phyloP scores from a whole-genome alignment of 352 stramenopile species.

The Phytophthora aleatoria region DNA sequence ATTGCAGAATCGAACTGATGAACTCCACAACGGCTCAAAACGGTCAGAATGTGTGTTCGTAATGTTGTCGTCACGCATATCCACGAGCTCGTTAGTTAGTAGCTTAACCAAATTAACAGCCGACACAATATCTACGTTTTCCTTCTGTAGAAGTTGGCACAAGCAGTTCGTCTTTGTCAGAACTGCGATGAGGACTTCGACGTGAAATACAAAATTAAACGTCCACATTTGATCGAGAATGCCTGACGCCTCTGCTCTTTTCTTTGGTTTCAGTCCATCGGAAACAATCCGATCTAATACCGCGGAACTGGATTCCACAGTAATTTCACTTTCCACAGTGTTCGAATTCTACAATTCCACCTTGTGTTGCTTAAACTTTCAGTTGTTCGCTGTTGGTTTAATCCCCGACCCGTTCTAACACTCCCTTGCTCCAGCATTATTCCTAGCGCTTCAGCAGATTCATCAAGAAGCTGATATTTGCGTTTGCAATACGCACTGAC shows the following conservation, averaged over 20 bases:
- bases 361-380: slow-evolving; percentile 6
- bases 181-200: background rate
- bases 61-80: background rate
- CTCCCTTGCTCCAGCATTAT: too few relatives aligned
- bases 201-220: background rate
- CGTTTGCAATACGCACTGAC: slow-evolving; percentile 4
- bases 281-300: slow-evolving; percentile 1
- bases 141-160: background rate
- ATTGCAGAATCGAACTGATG: background rate
- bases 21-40: background rate
- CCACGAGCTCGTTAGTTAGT: background rate
- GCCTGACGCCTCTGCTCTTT: slow-evolving; percentile 12
- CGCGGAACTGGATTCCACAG: slow-evolving; percentile 5
- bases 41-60: background rate
- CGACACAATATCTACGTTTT: background rate
- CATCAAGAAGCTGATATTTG: too few relatives aligned
- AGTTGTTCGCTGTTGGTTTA: background rate
- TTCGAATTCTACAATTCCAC: slow-evolving; percentile 4
- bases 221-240: slow-evolving; percentile 7
- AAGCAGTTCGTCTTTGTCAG: background rate
- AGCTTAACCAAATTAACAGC: background rate
- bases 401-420: too few relatives aligned
- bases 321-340: background rate
- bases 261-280: slow-evolving; percentile 6
- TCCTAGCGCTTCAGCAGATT: too few relatives aligned